Conservation (phyloP, 805 yeast species). For the Brettanomyces bruxellensis region DNA sequence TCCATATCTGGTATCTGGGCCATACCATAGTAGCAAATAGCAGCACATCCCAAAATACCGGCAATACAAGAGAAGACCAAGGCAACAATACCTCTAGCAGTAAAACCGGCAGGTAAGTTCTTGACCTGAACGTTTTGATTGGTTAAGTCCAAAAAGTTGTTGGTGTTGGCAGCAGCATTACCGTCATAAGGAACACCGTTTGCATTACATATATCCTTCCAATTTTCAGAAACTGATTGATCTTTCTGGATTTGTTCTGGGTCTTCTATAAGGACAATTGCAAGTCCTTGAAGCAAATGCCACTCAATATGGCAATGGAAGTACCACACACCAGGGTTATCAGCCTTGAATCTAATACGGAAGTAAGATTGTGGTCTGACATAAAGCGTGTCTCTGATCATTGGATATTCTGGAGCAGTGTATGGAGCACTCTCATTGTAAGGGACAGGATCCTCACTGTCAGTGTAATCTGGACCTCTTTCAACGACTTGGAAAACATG, state of each 20-base stretch:
- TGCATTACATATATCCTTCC: slow-evolving; percentile 49
- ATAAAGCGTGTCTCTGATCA: slow-evolving; percentile 74
- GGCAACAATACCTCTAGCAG: slow-evolving; percentile 92
- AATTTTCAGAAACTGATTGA: slow-evolving; percentile 56
- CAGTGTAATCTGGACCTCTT: slow-evolving; percentile 55
- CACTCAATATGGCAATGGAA: slow-evolving; percentile 99
- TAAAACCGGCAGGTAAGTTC: slow-evolving; percentile 78
- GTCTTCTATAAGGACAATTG: slow-evolving; percentile 72
- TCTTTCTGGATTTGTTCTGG: slow-evolving; percentile 58
- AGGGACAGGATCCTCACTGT: slow-evolving; percentile 43
- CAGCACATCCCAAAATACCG: slow-evolving; percentile 72
- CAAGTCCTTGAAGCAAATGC: slow-evolving; percentile 95
- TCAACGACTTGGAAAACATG: slow-evolving; percentile 77
- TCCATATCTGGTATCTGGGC: slow-evolving; percentile 70
- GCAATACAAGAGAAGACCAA: slow-evolving; percentile 82
- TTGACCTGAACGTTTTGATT: slow-evolving; percentile 68
- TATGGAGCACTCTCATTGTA: slow-evolving; percentile 46
- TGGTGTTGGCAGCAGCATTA: slow-evolving; percentile 83
- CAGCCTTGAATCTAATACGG: slow-evolving; percentile 80
- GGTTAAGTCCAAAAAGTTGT: slow-evolving; percentile 52
- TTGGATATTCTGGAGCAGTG: slow-evolving; percentile 63
- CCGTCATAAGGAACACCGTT: slow-evolving; percentile 50
- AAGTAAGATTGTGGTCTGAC: slow-evolving; percentile 80
- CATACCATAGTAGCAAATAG: slow-evolving; percentile 78
- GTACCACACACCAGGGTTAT: slow-evolving; percentile 97